Conservation (phyloP, 805 yeast species). For the Isabelozyma pseudorhagii region DNA sequence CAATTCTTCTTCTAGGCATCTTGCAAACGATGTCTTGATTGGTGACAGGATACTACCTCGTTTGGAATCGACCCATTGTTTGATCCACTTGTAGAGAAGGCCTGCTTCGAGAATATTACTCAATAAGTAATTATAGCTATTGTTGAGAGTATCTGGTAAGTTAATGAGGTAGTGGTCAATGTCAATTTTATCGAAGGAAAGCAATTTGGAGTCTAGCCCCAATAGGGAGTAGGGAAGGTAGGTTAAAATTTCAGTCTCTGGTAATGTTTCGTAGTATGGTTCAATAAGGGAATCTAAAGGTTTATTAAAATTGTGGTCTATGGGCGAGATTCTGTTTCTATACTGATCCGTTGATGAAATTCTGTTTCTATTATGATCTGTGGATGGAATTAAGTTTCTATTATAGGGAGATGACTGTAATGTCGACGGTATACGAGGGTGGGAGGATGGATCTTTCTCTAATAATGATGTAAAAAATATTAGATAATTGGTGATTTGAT, state of each 20-base stretch:
- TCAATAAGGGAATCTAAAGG: constrained; percentile 8
- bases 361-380: constrained; percentile 2
- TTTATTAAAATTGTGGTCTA: background rate
- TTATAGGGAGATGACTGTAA: constrained; percentile 11
- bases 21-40: constrained; percentile 57
- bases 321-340: background rate
- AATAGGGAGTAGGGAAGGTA: constrained; percentile 51
- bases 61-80: constrained; percentile 21
- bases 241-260: constrained; percentile 36
- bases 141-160: constrained; percentile 53
- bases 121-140: constrained; percentile 54
- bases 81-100: constrained; percentile 53
- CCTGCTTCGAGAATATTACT: constrained; percentile 69
- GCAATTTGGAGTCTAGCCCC: constrained; percentile 61
- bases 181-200: constrained; percentile 39
- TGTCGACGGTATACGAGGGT: constrained; percentile 1
- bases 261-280: constrained; percentile 29
- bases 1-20: constrained; percentile 43
- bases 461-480: constrained; percentile 23
- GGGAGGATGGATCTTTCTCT: background rate
- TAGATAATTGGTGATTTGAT: constrained; percentile 34
- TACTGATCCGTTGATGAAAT: background rate
- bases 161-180: constrained; percentile 15
- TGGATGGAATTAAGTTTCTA: background rate
- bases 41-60: constrained; percentile 41